Evolutionary conservation across 1,139 yeast species (phyloP), one percentile per base, ranked within the genome.

Genomic region (Nakaseomyces nivariensis): DNA sequence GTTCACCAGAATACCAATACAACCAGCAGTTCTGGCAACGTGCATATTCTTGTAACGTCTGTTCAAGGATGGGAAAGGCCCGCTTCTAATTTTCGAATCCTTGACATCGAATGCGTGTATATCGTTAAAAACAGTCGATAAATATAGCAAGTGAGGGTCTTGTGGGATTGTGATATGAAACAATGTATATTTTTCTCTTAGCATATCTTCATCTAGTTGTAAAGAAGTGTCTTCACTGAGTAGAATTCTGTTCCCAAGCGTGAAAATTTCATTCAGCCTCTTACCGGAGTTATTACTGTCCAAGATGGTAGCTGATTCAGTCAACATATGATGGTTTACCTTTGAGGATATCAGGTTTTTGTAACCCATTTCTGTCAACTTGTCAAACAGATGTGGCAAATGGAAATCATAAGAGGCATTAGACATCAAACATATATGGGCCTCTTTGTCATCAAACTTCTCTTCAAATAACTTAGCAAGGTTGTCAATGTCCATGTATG

Each of bases 1-100:
- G 62, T 94, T 94, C 46, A 92, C 90, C 42, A 92, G 73, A 27
- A 92, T 78, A 5, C 99, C 99, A 40, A 92, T 75, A 0, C 97
- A 90, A 1, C 95, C 89, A 0, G 97, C 94, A 1, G 92, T 78
- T 58, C 96, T 76, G 0, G 97, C 96, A 61, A 83, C 74, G 62
- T 86, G 92, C 86, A 92, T 89, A 60, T 75, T 81, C 54, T 85
- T 76, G 63, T 92, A 94, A 38, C 99, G 75, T 56, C 83, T 80
- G 82, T 83, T 85, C 51, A 92, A 70, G 25, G 85, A 82, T 0
- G 94, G 89, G 60, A 74, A 80, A 0, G 95, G 90, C 0, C 88
- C 85, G 24, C 70, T 69, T 0, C 67, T 59, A 1, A 72, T 51
- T 0, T 60, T 51, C 11, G 64, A 51, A 7, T 59, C 47, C 1